phyloP scores from a whole-genome alignment of 2,329 filamentous ascomycete species.

The Alternaria dauci region DNA sequence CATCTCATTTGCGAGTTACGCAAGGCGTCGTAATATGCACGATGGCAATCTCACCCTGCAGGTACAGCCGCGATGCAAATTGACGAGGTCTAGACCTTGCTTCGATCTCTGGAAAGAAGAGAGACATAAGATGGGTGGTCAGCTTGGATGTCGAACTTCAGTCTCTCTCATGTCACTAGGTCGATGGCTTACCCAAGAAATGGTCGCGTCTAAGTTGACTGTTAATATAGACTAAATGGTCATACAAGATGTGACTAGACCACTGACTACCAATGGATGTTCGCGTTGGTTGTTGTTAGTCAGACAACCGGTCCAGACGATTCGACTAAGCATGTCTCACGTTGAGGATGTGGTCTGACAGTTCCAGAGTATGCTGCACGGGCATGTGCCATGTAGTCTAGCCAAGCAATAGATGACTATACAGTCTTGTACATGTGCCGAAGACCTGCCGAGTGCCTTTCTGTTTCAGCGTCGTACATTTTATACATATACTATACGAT shows the following conservation, averaged over 20 bases:
- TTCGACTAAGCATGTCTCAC: background rate
- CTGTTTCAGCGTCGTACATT: background rate
- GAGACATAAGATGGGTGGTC: background rate
- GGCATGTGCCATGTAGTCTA: background rate
- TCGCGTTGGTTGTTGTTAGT: background rate
- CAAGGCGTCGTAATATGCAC: constrained; percentile 1
- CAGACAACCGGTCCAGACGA: background rate
- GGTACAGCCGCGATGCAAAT: background rate
- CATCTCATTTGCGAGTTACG: background rate
- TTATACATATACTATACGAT: background rate
- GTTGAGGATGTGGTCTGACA: background rate
- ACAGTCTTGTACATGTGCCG: background rate
- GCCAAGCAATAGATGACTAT: background rate
- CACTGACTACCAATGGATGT: background rate
- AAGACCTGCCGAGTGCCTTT: background rate
- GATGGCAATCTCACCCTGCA: constrained; percentile 3
- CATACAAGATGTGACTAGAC: background rate
- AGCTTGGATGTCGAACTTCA: background rate
- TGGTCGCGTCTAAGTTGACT: background rate
- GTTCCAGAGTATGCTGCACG: background rate
- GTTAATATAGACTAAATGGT: background rate
- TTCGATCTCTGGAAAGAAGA: background rate
- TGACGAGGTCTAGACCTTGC: background rate
- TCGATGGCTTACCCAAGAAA: background rate
- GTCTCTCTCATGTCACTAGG: background rate